Evolutionary conservation across 805 yeast genomes (phyloP).

Genomic region (Middelhovenomyces tepae): DNA sequence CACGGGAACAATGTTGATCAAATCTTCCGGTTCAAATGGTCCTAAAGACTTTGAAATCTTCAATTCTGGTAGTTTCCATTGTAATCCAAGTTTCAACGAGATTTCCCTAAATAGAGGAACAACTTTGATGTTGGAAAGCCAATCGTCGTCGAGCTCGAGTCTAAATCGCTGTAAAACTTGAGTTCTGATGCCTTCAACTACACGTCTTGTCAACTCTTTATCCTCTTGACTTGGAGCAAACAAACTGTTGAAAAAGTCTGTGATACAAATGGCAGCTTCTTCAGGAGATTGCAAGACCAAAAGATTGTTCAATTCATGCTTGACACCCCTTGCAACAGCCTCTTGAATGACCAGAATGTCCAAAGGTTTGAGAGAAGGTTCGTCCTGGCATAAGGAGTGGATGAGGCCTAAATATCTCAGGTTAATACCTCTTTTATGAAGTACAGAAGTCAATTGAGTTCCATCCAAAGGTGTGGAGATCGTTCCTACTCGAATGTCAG

Average conservation of each 20-base stretch:
- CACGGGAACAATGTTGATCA: constrained; percentile 63
- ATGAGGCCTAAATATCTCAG: constrained; percentile 75
- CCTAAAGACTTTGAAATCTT: too few relatives aligned
- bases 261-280: too few relatives aligned
- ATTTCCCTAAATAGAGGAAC: constrained; percentile 57
- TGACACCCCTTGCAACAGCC: constrained; percentile 70
- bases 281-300: constrained; percentile 37
- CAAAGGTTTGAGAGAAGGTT: constrained; percentile 32
- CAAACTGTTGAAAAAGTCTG: constrained; percentile 29
- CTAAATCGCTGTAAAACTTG: constrained; percentile 57
- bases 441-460: constrained; percentile 49
- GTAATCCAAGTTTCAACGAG: constrained; percentile 75
- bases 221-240: constrained; percentile 35
- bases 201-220: constrained; percentile 35
- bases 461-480: constrained; percentile 72
- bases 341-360: constrained; percentile 52
- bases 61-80: constrained; percentile 41
- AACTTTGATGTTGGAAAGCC: constrained; percentile 35
- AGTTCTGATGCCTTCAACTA: constrained; percentile 37
- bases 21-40: constrained; percentile 50
- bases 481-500: constrained; percentile 42
- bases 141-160: constrained; percentile 41
- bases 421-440: constrained; percentile 82
- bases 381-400: constrained; percentile 31
- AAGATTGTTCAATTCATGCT: constrained; percentile 56